Evolutionary conservation across 2,329 filamentous ascomycete species (phyloP).

Genomic region (Pseudopyrenochaeta lycopersici): DNA sequence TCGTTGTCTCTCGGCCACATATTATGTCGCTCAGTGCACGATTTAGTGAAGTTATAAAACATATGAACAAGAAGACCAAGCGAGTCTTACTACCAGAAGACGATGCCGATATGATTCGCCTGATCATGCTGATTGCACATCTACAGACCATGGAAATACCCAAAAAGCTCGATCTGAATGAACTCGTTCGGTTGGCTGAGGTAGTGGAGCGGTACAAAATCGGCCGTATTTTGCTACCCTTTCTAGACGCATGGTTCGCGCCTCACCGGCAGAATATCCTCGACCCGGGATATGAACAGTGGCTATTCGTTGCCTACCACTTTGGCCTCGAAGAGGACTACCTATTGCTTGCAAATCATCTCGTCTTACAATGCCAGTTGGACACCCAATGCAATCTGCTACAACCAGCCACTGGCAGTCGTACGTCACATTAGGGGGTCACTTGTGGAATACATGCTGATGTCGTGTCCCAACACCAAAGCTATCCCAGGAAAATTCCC

Average conservation of each 20-base stretch:
- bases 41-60: slow-evolving; percentile 8
- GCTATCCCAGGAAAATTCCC: neutral
- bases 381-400: neutral
- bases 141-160: slow-evolving; percentile 33
- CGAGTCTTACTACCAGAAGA: slow-evolving; percentile 41
- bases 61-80: neutral
- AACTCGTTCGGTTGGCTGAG: slow-evolving; percentile 36
- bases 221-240: slow-evolving; percentile 16
- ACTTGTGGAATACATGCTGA: too few relatives aligned
- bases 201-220: slow-evolving; percentile 38
- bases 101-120: slow-evolving; percentile 37
- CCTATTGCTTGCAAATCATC: slow-evolving; percentile 13
- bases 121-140: slow-evolving; percentile 47
- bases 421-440: too few relatives aligned
- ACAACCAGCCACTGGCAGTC: neutral
- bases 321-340: slow-evolving; percentile 33
- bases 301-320: slow-evolving; percentile 36
- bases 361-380: neutral
- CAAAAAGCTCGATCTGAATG: slow-evolving; percentile 25
- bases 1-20: slow-evolving; percentile 13
- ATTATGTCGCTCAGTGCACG: slow-evolving; percentile 16
- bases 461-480: too few relatives aligned
- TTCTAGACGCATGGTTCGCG: slow-evolving; percentile 10
- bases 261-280: slow-evolving; percentile 7
- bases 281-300: slow-evolving; percentile 25